phyloP scores from a whole-genome alignment of 2,329 filamentous ascomycete species.

The Pezicula neosporulosa region DNA sequence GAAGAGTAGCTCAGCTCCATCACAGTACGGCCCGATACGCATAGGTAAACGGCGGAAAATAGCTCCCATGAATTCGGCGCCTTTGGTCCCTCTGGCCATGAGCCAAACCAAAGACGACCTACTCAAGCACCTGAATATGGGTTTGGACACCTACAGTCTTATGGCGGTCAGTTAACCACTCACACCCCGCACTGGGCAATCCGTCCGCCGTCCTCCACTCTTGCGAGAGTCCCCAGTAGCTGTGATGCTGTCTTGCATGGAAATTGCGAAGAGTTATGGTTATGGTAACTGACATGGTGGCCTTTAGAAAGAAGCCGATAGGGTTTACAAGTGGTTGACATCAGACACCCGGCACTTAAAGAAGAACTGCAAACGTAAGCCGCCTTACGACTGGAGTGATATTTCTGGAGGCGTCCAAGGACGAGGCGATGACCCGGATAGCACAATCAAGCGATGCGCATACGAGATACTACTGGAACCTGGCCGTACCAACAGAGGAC shows the following conservation, averaged over 20 bases:
- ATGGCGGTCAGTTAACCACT: conserved; percentile 25
- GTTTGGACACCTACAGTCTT: conserved; percentile 19
- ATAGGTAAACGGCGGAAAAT: background rate
- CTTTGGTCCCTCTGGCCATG: conserved; percentile 20
- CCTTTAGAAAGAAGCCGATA: conserved; percentile 28
- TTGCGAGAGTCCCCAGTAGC: background rate
- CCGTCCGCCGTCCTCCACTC: background rate
- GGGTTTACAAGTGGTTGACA: conserved; percentile 26
- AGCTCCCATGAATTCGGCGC: background rate
- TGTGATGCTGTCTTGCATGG: no score
- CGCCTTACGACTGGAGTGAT: conserved; percentile 30
- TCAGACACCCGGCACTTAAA: conserved; percentile 24
- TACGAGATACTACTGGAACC: conserved; percentile 25
- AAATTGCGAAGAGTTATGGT: no score
- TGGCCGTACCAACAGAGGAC: conserved; percentile 14
- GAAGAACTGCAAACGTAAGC: conserved; percentile 23
- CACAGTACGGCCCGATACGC: background rate
- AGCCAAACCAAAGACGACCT: conserved; percentile 28
- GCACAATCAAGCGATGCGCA: conserved; percentile 15
- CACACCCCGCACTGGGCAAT: background rate
- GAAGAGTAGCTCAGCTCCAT: background rate
- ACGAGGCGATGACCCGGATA: conserved; percentile 24
- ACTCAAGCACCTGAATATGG: conserved; percentile 22
- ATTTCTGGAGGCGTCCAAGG: conserved; percentile 27
- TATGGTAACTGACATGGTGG: background rate